phyloP scores from a whole-genome alignment of 306 rosid genomes.

The Rosa chinensis region DNA sequence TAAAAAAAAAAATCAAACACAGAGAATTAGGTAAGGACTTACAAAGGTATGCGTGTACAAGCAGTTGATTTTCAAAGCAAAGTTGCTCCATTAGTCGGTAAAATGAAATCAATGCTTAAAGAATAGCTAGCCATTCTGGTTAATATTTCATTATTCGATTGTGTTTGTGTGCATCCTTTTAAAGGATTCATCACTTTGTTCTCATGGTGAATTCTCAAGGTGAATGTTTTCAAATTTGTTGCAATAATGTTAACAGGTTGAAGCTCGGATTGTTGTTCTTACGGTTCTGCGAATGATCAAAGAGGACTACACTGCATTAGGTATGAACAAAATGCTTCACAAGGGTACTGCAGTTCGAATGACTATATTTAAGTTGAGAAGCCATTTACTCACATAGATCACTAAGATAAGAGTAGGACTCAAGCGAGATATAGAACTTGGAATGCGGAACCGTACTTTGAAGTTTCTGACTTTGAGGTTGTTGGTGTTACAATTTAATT shows the following conservation, averaged over 20 bases:
- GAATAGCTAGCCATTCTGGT: no score
- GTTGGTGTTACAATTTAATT: constrained; percentile 26
- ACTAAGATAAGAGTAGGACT: background rate
- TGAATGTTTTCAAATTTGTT: constrained; percentile 21
- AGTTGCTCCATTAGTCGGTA: no score
- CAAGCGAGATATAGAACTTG: background rate
- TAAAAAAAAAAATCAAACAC: no score
- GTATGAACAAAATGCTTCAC: constrained; percentile 39
- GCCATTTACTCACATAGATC: background rate
- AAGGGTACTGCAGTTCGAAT: background rate
- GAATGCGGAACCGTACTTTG: constrained; percentile 6
- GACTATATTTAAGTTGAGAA: no score
- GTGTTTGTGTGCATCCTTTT: background rate
- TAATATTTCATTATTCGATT: no score
- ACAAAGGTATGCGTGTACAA: no score
- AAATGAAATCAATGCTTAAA: no score
- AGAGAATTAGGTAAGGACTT: no score
- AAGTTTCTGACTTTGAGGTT: constrained; percentile 1
- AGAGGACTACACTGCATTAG: constrained; percentile 60
- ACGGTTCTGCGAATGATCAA: constrained; percentile 90
- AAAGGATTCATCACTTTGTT: background rate
- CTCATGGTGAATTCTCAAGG: constrained; percentile 18
- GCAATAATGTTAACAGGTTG: constrained; percentile 60
- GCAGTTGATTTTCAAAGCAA: no score
- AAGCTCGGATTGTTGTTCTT: constrained; percentile 89